Conservation (phyloP, 768 basidiomycete genomes). For the Naganishia vishniacii region DNA sequence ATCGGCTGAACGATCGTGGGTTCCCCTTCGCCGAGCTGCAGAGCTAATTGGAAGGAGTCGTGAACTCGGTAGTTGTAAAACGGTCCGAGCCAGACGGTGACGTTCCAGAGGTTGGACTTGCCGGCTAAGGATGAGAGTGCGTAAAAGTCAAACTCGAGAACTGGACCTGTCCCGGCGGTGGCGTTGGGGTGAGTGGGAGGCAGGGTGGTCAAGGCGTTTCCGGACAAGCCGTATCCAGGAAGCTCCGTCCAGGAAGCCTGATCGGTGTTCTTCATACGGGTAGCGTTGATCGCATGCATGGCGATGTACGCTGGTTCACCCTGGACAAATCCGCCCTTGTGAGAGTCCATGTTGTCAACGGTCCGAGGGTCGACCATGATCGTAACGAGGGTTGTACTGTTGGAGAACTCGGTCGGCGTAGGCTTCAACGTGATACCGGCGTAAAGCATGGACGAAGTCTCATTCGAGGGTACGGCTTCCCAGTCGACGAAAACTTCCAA, state of each 20-base stretch:
- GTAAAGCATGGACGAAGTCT: slow-evolving; percentile 8
- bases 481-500: slow-evolving; percentile 61
- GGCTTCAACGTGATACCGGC: slow-evolving; percentile 24
- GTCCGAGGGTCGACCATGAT: slow-evolving; percentile 28
- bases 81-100: slow-evolving; percentile 34
- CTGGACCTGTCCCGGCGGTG: slow-evolving; percentile 61
- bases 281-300: slow-evolving; percentile 62
- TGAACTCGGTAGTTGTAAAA: slow-evolving; percentile 34
- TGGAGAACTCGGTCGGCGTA: slow-evolving; percentile 15
- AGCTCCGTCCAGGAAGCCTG: slow-evolving; percentile 60
- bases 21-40: slow-evolving; percentile 34
- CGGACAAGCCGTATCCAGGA: slow-evolving; percentile 59
- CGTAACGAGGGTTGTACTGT: slow-evolving; percentile 30
- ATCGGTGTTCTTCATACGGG: slow-evolving; percentile 53
- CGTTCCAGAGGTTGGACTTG: slow-evolving; percentile 12
- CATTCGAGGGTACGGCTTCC: slow-evolving; percentile 48
- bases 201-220: slow-evolving; percentile 61
- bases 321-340: slow-evolving; percentile 54
- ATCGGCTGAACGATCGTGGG: slow-evolving; percentile 33
- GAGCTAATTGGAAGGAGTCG: slow-evolving; percentile 34
- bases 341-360: not conserved
- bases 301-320: slow-evolving; percentile 62
- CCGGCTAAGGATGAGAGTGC: slow-evolving; percentile 22
- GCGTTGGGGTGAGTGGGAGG: slow-evolving; percentile 59
- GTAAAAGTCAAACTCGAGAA: slow-evolving; percentile 55